Evolutionary conservation across 2,329 filamentous ascomycete species (phyloP), one percentile per base, ranked within the genome.

Genomic region (Monosporascus cannonballus): DNA sequence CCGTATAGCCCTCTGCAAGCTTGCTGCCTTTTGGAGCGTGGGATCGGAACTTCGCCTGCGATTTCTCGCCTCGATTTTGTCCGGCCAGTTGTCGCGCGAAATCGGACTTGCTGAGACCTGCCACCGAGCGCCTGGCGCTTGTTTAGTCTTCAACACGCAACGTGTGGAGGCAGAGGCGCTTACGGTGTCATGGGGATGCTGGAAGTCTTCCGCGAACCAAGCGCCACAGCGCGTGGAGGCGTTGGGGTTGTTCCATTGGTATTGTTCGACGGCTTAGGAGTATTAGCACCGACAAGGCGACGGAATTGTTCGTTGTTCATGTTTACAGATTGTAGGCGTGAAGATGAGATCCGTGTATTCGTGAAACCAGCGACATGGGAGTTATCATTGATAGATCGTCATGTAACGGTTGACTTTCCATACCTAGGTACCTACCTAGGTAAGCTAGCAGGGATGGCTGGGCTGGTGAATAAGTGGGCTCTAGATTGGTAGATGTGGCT

Each of bases 261-360:
- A 55, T 69, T 53, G 60, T 70, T 54, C 56, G 67, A 61, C 30
- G 70, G 56, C 54, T 75, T 76, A 51, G 69, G 64, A 6, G 76
- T 65, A 54, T 76, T 77, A 41, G 70, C 69, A 46, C 85, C 76
- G 22, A 96, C 71, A 6, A 97, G 80, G 58, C 87, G 87, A 51
- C 94, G 87, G 65, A 99, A 99, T 64, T 96, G 90, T 44, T 91
- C 84, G 77, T 97, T 97, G 69, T 97, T 96, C 94, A 99, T 97
- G 6, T 49, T 27, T 22, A 24, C 11, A 51, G 24, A 34, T 9
- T 9, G 8, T 6, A 41, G 18, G 18, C 17, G 17, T 14, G 24
- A 27, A 46, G 9, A n/a, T 4, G 22, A 46, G 14, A 46, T 17
- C 20, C 9, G 17, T 24, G 25, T 15, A 25, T 27, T 11, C 17